These are phyloP conservation scores for Hypericum androsaemum DNA, from an alignment of 345 rosid species.

Conservation along the genomic window DNA sequence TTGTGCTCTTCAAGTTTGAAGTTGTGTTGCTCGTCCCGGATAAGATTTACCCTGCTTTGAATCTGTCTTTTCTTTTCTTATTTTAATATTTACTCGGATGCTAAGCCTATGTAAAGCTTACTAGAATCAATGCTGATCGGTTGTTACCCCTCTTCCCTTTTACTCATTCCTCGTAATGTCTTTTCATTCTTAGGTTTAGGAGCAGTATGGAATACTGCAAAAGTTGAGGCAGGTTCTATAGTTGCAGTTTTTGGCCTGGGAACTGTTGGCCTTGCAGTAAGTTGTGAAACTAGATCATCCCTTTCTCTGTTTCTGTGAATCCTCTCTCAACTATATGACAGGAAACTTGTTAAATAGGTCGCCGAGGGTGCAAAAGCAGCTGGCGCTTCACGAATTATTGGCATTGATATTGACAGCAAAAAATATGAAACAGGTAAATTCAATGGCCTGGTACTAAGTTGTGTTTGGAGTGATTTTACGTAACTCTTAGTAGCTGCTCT, in stretches of 20 bases:
- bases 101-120: too few relatives aligned
- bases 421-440: conserved; percentile 58
- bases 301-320: background rate
- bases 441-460: too few relatives aligned
- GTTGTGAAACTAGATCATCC: conserved; percentile 14
- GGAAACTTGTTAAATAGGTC: conserved; percentile 34
- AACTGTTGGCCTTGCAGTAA: conserved; percentile 96
- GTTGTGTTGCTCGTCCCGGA: too few relatives aligned
- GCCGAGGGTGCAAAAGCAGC: conserved; percentile 99
- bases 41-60: too few relatives aligned
- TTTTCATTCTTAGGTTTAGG: conserved; percentile 54
- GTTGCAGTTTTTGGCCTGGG: conserved; percentile 98
- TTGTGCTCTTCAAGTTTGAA: too few relatives aligned
- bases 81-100: too few relatives aligned
- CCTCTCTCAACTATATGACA: background rate
- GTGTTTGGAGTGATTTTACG: too few relatives aligned
- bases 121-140: too few relatives aligned
- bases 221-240: conserved; percentile 86
- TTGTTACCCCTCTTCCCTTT: background rate
- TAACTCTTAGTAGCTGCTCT: too few relatives aligned
- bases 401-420: conserved; percentile 77
- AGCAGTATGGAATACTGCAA: conserved; percentile 99
- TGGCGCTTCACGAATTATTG: conserved; percentile 93
- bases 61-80: too few relatives aligned
- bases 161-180: background rate